Conservation (phyloP, 495 filamentous ascomycete species). For the Rusavskia elegans region DNA sequence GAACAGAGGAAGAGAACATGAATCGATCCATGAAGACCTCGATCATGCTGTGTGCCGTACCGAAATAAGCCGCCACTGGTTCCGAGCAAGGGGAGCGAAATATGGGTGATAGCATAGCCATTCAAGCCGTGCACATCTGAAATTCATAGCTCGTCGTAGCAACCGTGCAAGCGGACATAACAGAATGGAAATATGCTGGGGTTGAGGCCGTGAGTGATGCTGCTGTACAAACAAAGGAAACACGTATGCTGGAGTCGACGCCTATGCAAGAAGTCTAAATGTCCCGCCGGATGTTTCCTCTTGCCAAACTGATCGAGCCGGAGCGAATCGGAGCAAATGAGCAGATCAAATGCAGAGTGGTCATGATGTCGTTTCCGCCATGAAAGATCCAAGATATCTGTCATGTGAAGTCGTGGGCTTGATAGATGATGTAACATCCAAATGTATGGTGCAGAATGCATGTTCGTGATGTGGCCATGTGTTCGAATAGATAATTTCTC, state of each 20-base stretch:
- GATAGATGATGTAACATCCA: neutral
- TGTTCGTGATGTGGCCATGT: neutral
- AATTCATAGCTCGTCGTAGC: neutral
- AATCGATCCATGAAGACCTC: neutral
- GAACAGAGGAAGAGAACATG: neutral
- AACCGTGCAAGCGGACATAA: neutral
- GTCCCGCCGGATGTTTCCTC: neutral
- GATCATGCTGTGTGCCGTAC: neutral
- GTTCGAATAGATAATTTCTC: neutral
- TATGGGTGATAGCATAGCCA: neutral
- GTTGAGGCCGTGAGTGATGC: neutral
- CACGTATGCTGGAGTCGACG: neutral
- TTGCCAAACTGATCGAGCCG: neutral
- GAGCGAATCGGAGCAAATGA: neutral
- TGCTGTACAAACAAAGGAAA: neutral
- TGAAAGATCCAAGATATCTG: neutral
- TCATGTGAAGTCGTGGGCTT: neutral
- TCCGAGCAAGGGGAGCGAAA: neutral
- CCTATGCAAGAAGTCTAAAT: neutral
- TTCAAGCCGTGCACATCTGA: neutral
- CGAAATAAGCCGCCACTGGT: neutral
- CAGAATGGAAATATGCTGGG: neutral
- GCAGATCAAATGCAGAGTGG: neutral
- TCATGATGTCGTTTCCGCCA: neutral
- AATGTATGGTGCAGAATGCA: neutral